Base-by-base conservation (phyloP, 805 yeast species). In the Hagleromyces aurorensis region DNA sequence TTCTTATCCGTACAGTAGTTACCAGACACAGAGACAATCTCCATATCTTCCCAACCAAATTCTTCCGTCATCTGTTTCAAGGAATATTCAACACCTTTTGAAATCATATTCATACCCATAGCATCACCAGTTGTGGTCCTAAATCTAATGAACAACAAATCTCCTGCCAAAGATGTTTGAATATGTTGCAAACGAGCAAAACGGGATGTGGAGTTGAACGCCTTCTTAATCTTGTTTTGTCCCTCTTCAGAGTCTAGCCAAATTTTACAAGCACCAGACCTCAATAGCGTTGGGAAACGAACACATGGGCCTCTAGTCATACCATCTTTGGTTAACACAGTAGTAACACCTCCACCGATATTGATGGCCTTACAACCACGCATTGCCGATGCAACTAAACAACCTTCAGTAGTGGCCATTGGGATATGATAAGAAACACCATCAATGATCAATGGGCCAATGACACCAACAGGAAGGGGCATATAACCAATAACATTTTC, bases 241-340 rank as follows among this genome's bases (percentile, higher is more conserved):
- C 99, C 99, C 48, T 85, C 97, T 40, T 81, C 94, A 19, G 95
- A 82, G 55, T 91, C 98, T 34, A 91, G 66, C 96, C 96, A 91
- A 17, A 82, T 59, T 58, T 91, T 91, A 48, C 95, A 91, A 15
- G 85, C 85, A 50, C 97, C 98, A 7, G 97, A 86, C 61, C 96
- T 75, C 15, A 65, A 55, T 52, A 91, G 70, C 6, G 80, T 61
- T 24, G 91, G 81, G 68, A 91, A 91, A 18, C 81, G 65, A 29
- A 91, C 96, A 70, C 96, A 86, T 24, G 99, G 99, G 21, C 98
- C 99, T 65, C 99, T 81, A 11, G 98, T 87, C 99, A 91, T 91
- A 59, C 97, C 96, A 55, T 91, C 99, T 45, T 77, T 81, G 9
- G 96, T 84, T 44, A 91, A 69, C 15, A 89, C 94, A 17, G 98